Conservation (phyloP, 805 yeast species). For the Candida pseudofarinosa region DNA sequence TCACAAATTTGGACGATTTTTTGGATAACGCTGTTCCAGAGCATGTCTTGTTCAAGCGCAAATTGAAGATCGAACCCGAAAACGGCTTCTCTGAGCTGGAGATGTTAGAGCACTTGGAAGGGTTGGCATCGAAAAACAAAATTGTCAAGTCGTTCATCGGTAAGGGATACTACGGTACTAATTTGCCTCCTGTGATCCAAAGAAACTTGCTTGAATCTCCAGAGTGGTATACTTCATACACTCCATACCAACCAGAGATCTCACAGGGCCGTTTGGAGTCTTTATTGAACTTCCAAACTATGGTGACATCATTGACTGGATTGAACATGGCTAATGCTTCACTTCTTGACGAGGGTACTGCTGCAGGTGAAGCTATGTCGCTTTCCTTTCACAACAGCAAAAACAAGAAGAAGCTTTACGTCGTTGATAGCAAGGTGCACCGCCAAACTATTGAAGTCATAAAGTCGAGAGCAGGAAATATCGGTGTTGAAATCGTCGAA, state of each 20-base stretch:
- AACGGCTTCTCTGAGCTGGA: constrained; percentile 79
- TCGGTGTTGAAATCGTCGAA: constrained; percentile 60
- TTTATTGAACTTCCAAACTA: constrained; percentile 87
- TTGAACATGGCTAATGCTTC: constrained; percentile 94
- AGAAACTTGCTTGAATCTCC: constrained; percentile 91
- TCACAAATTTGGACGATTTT: constrained; percentile 64
- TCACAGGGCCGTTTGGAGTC: constrained; percentile 95
- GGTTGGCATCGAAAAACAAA: constrained; percentile 72
- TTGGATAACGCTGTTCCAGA: constrained; percentile 72
- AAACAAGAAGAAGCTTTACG: constrained; percentile 64
- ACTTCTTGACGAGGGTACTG: constrained; percentile 91
- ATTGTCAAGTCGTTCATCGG: constrained; percentile 79
- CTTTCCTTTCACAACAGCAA: constrained; percentile 64
- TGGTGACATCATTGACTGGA: constrained; percentile 86
- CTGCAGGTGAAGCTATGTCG: constrained; percentile 96
- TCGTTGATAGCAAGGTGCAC: constrained; percentile 73
- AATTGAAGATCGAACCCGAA: constrained; percentile 60
- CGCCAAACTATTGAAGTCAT: constrained; percentile 84
- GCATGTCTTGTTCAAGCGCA: constrained; percentile 65
- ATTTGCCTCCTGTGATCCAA: constrained; percentile 86
- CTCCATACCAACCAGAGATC: constrained; percentile 98
- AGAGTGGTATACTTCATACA: constrained; percentile 98
- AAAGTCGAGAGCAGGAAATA: constrained; percentile 70
- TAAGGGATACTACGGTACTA: constrained; percentile 90
- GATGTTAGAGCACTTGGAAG: constrained; percentile 63